phyloP scores from a whole-genome alignment of 1,284 basidiomycete genomes.

The Moniliophthora roreri region DNA sequence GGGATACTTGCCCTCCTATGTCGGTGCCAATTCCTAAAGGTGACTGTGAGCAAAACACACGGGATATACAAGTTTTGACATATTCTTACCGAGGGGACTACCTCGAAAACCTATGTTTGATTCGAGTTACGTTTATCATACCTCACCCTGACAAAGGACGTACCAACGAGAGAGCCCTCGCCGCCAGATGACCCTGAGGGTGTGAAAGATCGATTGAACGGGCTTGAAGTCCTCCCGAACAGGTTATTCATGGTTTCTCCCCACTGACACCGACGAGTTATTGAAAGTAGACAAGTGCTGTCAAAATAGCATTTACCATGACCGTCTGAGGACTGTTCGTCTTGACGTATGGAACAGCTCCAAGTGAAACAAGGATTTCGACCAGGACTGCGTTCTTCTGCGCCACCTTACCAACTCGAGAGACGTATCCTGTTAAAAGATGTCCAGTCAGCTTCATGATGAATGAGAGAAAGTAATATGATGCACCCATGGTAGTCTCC shows the following conservation, averaged over 20 bases:
- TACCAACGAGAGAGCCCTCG: slow-evolving; percentile 53
- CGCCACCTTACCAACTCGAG: slow-evolving; percentile 57
- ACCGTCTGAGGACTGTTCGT: slow-evolving; percentile 73
- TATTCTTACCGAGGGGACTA: no score
- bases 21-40: no score
- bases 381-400: slow-evolving; percentile 51
- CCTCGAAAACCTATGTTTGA: no score
- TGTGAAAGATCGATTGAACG: slow-evolving; percentile 50
- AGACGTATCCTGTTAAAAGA: slow-evolving; percentile 60
- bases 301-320: slow-evolving; percentile 43
- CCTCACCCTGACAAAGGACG: no score
- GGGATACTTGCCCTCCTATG: no score
- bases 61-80: slow-evolving; percentile 6
- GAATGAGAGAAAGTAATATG: neutral
- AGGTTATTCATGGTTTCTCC: slow-evolving; percentile 60
- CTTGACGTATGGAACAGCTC: slow-evolving; percentile 64
- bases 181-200: slow-evolving; percentile 63
- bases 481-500: slow-evolving; percentile 51
- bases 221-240: slow-evolving; percentile 62
- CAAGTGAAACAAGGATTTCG: slow-evolving; percentile 54
- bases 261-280: slow-evolving; percentile 39
- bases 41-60: no score
- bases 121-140: no score
- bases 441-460: no score
- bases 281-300: slow-evolving; percentile 29